Base-by-base conservation (phyloP, 768 basidiomycete genomes). In the Panus rudis region DNA sequence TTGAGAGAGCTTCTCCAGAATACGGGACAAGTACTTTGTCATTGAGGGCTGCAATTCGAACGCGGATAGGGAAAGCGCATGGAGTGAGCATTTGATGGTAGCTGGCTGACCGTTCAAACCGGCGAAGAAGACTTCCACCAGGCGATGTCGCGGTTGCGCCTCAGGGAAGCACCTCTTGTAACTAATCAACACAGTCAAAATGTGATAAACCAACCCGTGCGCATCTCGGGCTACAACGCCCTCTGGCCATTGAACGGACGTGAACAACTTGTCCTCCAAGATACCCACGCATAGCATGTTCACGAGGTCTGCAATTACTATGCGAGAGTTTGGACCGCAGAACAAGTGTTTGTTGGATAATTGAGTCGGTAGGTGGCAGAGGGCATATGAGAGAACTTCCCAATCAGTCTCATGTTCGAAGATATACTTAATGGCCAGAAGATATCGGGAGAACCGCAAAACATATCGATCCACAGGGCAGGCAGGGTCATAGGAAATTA, bases 331-430 rank as follows among this genome's bases (percentile, higher is more conserved):
- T 0, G 89, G 89, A 1, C 96, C 96, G 57, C 93, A 96, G 62
- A 96, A 93, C 41, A 97, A 72, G 55, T 98, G 92, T 61, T 97
- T 98, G 73, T 98, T 98, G 45, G 87, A 71, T 8, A 98, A 73
- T 58, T 98, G 92, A 7, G 80, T 72, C 2, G 96, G 93, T 0
- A 99, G 72, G 64, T 94, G 87, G 56, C 87, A 91, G 4, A 99
- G 71, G 4, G 92, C 70, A 55, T 96, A 98, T 2, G 92, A 91
- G 10, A 96, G 71, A 30, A 98, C 70, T 46, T 98, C 96, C 93
- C 94, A 98, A 48, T 82, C 88, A 35, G 70, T 75, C 54, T 92
- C 92, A 31, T 70, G 69, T 45, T 82, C 76, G 30, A 98, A 62
- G 47, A 96, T 72, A 2, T 65, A 66, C 40, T 79, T 65, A 35